Evolutionary conservation across 2,329 filamentous ascomycete genomes (phyloP).

Genomic region (Pseudocercospora cruenta): DNA sequence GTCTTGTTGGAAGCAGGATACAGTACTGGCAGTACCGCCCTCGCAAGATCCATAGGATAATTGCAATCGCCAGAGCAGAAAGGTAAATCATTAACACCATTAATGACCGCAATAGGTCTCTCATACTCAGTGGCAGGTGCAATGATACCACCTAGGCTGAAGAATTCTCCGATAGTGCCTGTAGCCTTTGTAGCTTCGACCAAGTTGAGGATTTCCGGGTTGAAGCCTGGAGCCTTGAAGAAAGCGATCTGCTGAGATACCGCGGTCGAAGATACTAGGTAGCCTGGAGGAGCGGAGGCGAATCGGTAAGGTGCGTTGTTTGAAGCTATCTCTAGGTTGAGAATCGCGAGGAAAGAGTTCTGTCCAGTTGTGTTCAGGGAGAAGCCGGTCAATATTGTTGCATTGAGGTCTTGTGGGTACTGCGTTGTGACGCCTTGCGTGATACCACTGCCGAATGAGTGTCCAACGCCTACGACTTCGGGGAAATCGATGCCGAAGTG

Average conservation of each 20-base stretch:
- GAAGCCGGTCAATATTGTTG: conserved; percentile 43
- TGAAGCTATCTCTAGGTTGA: conserved; percentile 34
- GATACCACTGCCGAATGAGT: conserved; percentile 42
- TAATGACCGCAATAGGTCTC: conserved; percentile 32
- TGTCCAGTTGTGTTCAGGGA: conserved; percentile 28
- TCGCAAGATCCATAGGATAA: conserved; percentile 26
- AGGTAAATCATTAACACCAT: conserved; percentile 32
- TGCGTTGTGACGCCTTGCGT: conserved; percentile 36
- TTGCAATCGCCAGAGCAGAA: conserved; percentile 36
- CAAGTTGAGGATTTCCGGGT: conserved; percentile 28
- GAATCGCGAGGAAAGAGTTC: conserved; percentile 24
- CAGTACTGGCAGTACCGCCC: conserved; percentile 19
- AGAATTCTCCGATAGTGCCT: conserved; percentile 35
- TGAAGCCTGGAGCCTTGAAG: conserved; percentile 35
- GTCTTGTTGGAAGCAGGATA: conserved; percentile 22
- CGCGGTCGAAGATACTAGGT: conserved; percentile 28
- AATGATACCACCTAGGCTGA: conserved; percentile 22
- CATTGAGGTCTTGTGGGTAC: conserved; percentile 41
- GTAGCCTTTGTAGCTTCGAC: conserved; percentile 32
- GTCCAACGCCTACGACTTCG: conserved; percentile 45
- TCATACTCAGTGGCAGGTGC: conserved; percentile 24
- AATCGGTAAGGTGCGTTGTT: conserved; percentile 34
- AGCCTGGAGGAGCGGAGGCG: conserved; percentile 30
- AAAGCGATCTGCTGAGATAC: conserved; percentile 34
- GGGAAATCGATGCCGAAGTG: conserved; percentile 36